phyloP scores from a whole-genome alignment of 176 grass and related monocot genomes.

The Eleusine coracana region DNA sequence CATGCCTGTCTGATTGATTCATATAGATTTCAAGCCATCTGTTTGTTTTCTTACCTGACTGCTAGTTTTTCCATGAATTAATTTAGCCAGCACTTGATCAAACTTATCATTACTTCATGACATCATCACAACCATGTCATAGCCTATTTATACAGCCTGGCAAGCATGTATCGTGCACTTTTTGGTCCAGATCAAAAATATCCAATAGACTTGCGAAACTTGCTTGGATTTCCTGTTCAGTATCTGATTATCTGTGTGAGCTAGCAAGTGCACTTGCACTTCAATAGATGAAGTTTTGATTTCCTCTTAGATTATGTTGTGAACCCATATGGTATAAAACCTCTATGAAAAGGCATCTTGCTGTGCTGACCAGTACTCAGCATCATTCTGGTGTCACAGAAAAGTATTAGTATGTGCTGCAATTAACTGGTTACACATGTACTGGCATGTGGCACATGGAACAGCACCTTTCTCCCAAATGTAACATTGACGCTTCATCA shows the following conservation, averaged over 20 bases:
- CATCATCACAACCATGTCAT: background rate
- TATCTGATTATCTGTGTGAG: background rate
- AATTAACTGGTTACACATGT: no score
- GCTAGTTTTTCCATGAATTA: background rate
- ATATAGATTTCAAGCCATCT: background rate
- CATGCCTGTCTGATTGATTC: constrained; percentile 27
- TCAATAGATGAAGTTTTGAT: constrained; percentile 1
- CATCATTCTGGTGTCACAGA: no score
- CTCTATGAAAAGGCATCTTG: background rate
- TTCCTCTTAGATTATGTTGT: background rate
- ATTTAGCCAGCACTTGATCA: constrained; percentile 8
- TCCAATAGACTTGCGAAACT: background rate
- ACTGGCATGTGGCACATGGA: no score
- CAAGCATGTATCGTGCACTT: background rate
- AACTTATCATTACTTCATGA: background rate
- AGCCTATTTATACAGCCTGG: background rate
- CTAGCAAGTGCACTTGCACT: constrained; percentile 2
- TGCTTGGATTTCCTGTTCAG: background rate
- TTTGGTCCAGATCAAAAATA: constrained; percentile 1
- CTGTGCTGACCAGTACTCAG: background rate
- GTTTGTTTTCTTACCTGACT: background rate
- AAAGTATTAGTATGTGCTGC: no score
- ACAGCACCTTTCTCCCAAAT: no score
- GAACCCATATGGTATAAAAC: background rate
- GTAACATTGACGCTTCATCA: no score